Conservation (phyloP, 2,329 filamentous ascomycete genomes). For the Shiraia sp. region DNA sequence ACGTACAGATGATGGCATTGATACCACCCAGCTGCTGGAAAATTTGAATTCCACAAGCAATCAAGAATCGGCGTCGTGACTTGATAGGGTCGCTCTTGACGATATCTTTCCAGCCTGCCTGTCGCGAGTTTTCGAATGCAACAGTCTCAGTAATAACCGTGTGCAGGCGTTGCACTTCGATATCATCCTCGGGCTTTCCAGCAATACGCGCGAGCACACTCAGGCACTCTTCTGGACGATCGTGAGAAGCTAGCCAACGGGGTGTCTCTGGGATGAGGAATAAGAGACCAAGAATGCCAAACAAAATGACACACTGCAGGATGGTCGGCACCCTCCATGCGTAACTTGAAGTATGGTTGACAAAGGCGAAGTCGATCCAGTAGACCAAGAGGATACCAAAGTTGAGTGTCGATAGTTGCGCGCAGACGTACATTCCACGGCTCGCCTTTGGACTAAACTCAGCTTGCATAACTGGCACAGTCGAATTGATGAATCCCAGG, state of each 20-base stretch:
- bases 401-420: slow-evolving; percentile 19
- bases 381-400: slow-evolving; percentile 20
- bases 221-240: slow-evolving; percentile 18
- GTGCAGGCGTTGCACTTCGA: slow-evolving; percentile 16
- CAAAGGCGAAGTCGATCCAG: slow-evolving; percentile 21
- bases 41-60: slow-evolving; percentile 20
- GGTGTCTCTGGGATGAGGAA: slow-evolving; percentile 17
- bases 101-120: slow-evolving; percentile 21
- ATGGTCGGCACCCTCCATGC: slow-evolving; percentile 19
- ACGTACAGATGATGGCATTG: slow-evolving; percentile 22
- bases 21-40: slow-evolving; percentile 22
- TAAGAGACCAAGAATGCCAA: slow-evolving; percentile 9
- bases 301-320: slow-evolving; percentile 13
- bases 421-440: slow-evolving; percentile 21
- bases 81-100: slow-evolving; percentile 19
- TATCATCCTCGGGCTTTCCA: slow-evolving; percentile 7
- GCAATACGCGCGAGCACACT: slow-evolving; percentile 16
- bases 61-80: slow-evolving; percentile 19
- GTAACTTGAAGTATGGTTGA: slow-evolving; percentile 16
- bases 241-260: slow-evolving; percentile 19
- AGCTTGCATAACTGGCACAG: slow-evolving; percentile 18
- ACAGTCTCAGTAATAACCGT: slow-evolving; percentile 20
- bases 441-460: slow-evolving; percentile 22
- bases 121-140: slow-evolving; percentile 16
- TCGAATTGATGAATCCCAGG: slow-evolving; percentile 20